Conservation (phyloP, 139 green algal genomes). For the Chlamydomonas sp. region DNA sequence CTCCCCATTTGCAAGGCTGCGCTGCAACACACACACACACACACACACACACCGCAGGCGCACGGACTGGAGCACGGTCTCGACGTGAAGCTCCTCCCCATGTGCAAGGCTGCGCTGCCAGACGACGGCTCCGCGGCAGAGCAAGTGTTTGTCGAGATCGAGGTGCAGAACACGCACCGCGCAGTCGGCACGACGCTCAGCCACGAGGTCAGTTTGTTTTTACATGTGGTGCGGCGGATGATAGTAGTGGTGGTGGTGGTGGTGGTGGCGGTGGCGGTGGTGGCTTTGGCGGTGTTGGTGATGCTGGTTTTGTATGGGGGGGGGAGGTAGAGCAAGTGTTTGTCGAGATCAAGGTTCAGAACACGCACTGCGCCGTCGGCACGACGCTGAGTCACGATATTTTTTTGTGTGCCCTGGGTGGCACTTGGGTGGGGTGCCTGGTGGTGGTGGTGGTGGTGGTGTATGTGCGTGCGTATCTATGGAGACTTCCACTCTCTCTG, state of each 20-base stretch:
- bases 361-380: conserved; percentile 80
- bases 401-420: too few species aligned
- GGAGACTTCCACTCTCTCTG: too few species aligned
- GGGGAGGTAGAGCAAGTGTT: conserved; percentile 43
- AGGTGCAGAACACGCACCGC: conserved; percentile 76
- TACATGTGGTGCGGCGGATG: too few species aligned
- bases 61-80: conserved; percentile 77
- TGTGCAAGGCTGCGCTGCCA: conserved; percentile 59
- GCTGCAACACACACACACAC: conserved; percentile 41
- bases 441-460: too few species aligned
- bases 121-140: conserved; percentile 6
- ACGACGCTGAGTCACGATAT: conserved; percentile 84
- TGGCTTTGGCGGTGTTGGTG: too few species aligned
- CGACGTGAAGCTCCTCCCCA: conserved; percentile 73
- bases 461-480: too few species aligned
- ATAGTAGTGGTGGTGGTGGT: too few species aligned
- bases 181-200: conserved; percentile 84
- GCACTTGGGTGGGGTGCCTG: too few species aligned
- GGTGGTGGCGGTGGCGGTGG: too few species aligned
- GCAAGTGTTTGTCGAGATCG: conserved; percentile 63
- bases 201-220: too few species aligned
- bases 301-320: too few species aligned
- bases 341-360: conserved; percentile 69
- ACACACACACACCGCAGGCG: too few species aligned
- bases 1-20: conserved; percentile 64